Percentiles rank a stretch among this genome's conserved stretches.
phyloP scores from a whole-genome alignment of 257 asterid genomes.

The Salvia rosmarinus region DNA sequence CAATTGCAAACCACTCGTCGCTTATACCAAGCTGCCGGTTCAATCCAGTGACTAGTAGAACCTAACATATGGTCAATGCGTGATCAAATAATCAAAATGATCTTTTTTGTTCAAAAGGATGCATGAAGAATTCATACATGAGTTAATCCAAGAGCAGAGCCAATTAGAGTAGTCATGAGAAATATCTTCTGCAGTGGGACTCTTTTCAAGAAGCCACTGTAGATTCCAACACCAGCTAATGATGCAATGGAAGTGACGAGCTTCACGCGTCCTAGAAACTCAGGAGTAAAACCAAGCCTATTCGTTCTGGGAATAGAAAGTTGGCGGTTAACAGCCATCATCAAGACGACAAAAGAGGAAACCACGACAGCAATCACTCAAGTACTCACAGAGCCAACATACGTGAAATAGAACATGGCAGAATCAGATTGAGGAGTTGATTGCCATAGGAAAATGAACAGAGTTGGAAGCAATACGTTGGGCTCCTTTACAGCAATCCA shows the following conservation, averaged over 20 bases:
- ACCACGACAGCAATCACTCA: too few species aligned
- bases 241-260: constrained; percentile 86
- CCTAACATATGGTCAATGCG: constrained; percentile 41
- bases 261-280: constrained; percentile 89
- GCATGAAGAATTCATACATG: constrained; percentile 50
- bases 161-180: constrained; percentile 63
- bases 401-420: constrained; percentile 94
- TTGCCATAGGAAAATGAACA: constrained; percentile 87
- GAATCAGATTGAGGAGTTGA: constrained; percentile 93
- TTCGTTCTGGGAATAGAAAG: constrained; percentile 61
- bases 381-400: constrained; percentile 36
- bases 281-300: constrained; percentile 84
- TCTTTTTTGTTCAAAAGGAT: neutral
- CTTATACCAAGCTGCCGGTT: constrained; percentile 78
- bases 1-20: constrained; percentile 92
- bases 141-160: constrained; percentile 79
- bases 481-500: constrained; percentile 80
- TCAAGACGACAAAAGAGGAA: too few species aligned
- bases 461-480: constrained; percentile 74
- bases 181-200: constrained; percentile 78
- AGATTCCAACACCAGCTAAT: constrained; percentile 78
- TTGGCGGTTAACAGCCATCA: too few species aligned
- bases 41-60: constrained; percentile 80
- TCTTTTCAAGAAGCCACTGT: constrained; percentile 72
- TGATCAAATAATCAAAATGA: constrained; percentile 12